Base-by-base conservation (phyloP, 768 basidiomycete species). In the Leccinum boreale region DNA sequence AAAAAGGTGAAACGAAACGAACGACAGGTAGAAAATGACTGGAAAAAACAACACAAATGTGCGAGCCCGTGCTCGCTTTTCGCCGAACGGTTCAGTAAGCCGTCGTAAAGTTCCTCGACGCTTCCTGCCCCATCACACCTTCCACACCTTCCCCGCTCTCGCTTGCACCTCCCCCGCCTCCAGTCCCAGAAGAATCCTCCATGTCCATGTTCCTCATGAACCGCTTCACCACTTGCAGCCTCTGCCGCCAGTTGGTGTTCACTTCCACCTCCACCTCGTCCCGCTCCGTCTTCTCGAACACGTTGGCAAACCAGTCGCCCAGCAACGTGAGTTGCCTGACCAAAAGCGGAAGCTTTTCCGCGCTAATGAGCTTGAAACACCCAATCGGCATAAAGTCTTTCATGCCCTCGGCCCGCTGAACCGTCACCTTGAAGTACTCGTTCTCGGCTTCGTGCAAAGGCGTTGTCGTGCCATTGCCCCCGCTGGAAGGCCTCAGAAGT, bases 341-440 rank as follows among this genome's bases (percentile, higher is more conserved):
- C 51, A 96, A 79, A n/a, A 89, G 74, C 5, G 97, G 92, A 7
- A 99, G 79, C 59, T 87, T 89, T 59, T 87, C 85, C 8, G 92
- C 90, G 1, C 92, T 95, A 52, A 98, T 90, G 56, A 98, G 81
- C 78, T 98, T 98, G 80, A 94, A 96, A 65, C 87, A 85, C 11
- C 95, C 95, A 28, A 98, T 79, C 0, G 97, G 95, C 0, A 88
- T 83, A 73, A 98, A 97, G 66, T 97, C 94, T 11, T 92, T 87
- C 89, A 98, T 97, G 44, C 93, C 91, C 0, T 78, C 78, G 2
- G 90, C 92, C 17, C 88, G 83, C 73, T 98, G 97, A 17, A 98
- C 81, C 14, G 86, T 92, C 58, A 98, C 86, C 68, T 92, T 94
- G 83, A 97, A 99, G 74, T 93, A 98, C 70, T 98, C 94, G 73